Conservation (phyloP, 805 yeast genomes). For the Zygosaccharomyces gambellarensis region DNA sequence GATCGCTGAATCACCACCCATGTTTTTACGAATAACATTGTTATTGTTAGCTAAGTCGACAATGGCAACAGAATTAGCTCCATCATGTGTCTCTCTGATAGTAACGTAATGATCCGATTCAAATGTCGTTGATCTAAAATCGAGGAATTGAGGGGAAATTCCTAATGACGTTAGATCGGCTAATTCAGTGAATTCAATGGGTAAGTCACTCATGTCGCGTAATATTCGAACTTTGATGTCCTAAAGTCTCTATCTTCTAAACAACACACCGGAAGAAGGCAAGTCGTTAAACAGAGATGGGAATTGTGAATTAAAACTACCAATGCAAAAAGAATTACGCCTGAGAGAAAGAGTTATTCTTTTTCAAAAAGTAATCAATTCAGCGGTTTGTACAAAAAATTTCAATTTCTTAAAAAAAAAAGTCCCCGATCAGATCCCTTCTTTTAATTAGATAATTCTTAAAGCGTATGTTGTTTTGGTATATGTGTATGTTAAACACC, state of each 20-base stretch:
- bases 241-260: background rate
- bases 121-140: conserved; percentile 88
- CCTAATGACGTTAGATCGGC: conserved; percentile 84
- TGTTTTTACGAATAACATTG: conserved; percentile 79
- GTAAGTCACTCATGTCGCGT: conserved; percentile 60
- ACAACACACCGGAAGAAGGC: background rate
- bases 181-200: conserved; percentile 95
- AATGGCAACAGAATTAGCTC: conserved; percentile 89
- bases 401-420: background rate
- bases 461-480: background rate
- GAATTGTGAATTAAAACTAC: background rate
- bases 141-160: conserved; percentile 76
- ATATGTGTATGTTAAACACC: background rate
- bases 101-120: conserved; percentile 91
- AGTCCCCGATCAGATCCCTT: background rate
- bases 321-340: background rate
- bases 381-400: background rate
- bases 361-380: background rate
- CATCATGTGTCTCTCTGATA: conserved; percentile 55
- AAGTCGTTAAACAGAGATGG: background rate
- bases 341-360: background rate
- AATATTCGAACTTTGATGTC: background rate
- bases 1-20: conserved; percentile 96
- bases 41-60: conserved; percentile 77
- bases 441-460: background rate